These are phyloP conservation scores for Alisma plantagoaquatica DNA, from an alignment of 106 monocot genomes.

Conservation along the genomic window DNA sequence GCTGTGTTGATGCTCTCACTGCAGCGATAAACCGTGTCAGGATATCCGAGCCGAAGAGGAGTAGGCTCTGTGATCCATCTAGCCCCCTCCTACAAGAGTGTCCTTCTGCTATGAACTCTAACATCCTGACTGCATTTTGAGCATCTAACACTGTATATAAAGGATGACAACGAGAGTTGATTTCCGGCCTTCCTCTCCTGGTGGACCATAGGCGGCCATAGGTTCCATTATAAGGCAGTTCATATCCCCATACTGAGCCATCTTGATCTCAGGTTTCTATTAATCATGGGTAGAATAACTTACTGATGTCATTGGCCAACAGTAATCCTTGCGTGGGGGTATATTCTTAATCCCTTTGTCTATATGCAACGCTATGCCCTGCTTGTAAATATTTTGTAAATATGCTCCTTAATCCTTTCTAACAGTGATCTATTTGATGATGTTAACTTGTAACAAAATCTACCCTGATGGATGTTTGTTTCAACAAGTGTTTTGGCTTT, in stretches of 20 bases:
- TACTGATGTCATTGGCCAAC: too few species aligned
- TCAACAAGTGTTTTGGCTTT: too few species aligned
- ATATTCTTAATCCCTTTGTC: too few species aligned
- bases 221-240: background rate
- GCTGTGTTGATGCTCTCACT: slow-evolving; percentile 62
- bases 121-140: slow-evolving; percentile 91
- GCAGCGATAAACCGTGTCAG: slow-evolving; percentile 65
- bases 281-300: background rate
- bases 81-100: slow-evolving; percentile 43
- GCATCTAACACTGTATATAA: background rate
- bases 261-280: background rate
- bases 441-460: too few species aligned
- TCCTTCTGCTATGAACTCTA: slow-evolving; percentile 72
- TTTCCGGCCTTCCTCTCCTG: too few species aligned
- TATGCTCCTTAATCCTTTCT: too few species aligned
- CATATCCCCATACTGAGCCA: background rate
- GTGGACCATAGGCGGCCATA: background rate
- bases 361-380: background rate
- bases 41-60: slow-evolving; percentile 92
- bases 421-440: too few species aligned
- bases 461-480: too few species aligned
- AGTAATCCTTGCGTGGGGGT: too few species aligned
- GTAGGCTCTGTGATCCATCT: slow-evolving; percentile 47
- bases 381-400: slow-evolving; percentile 8
- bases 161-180: slow-evolving; percentile 1